phyloP scores from a whole-genome alignment of 768 basidiomycete species.

The Tricholomella constricta region DNA sequence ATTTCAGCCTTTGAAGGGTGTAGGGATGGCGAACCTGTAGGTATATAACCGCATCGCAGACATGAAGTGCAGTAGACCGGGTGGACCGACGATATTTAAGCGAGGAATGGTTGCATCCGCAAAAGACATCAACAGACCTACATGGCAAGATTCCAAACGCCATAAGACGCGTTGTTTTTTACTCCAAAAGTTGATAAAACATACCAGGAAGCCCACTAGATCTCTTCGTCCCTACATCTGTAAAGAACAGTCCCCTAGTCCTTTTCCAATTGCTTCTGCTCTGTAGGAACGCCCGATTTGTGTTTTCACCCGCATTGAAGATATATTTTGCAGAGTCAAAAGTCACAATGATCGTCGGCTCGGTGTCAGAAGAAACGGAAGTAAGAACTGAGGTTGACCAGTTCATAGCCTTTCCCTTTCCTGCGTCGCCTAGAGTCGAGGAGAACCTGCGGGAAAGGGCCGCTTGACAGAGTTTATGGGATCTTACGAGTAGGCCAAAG shows the following conservation, averaged over 20 bases:
- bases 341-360: slow-evolving; percentile 71
- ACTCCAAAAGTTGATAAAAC: neutral
- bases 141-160: neutral
- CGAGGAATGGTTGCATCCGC: slow-evolving; percentile 67
- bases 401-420: slow-evolving; percentile 39
- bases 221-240: slow-evolving; percentile 61
- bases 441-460: slow-evolving; percentile 12
- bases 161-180: neutral
- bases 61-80: slow-evolving; percentile 67
- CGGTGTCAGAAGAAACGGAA: slow-evolving; percentile 71
- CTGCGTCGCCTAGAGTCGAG: neutral
- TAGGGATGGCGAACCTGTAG: slow-evolving; percentile 51
- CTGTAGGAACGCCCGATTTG: slow-evolving; percentile 73
- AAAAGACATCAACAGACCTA: slow-evolving; percentile 78
- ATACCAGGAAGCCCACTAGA: slow-evolving; percentile 75
- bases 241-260: slow-evolving; percentile 72
- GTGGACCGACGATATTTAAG: slow-evolving; percentile 70
- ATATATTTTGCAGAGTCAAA: slow-evolving; percentile 84
- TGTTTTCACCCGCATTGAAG: slow-evolving; percentile 87
- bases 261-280: slow-evolving; percentile 66
- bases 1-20: neutral
- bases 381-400: slow-evolving; percentile 69
- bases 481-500: slow-evolving; percentile 5
- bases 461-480: slow-evolving; percentile 3
- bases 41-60: slow-evolving; percentile 71